These are phyloP conservation scores for Tetraselmis striata DNA, from an alignment of 139 green algal species.

Conservation along the genomic window DNA sequence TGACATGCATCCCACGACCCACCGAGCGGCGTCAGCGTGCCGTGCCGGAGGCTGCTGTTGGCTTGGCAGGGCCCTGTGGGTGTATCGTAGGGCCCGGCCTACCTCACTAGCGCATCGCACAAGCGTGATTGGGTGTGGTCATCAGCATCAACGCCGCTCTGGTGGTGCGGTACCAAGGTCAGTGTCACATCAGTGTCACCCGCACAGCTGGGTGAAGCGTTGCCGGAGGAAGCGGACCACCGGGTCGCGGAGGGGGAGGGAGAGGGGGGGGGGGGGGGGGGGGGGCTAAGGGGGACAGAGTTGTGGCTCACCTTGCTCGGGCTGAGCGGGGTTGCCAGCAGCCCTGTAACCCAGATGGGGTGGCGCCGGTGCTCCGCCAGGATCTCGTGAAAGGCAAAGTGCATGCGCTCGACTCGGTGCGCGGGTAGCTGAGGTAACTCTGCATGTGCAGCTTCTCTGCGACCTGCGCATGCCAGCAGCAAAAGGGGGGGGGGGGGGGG, in stretches of 20 bases:
- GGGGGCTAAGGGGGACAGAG: no score
- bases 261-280: neutral
- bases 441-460: constrained; percentile 82
- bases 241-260: neutral
- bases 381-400: constrained; percentile 68
- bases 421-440: constrained; percentile 80
- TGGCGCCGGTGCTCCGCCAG: constrained; percentile 54
- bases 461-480: constrained; percentile 27
- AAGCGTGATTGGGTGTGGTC: constrained; percentile 92
- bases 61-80: no score
- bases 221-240: neutral
- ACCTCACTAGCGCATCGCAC: constrained; percentile 43
- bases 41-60: no score
- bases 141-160: constrained; percentile 61
- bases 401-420: constrained; percentile 81
- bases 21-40: no score
- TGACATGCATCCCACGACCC: no score
- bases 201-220: constrained; percentile 31
- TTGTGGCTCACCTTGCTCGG: no score
- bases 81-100: neutral
- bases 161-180: no score
- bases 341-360: constrained; percentile 51
- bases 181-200: constrained; percentile 8
- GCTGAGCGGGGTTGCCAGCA: no score
- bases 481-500: no score